phyloP scores from a whole-genome alignment of 2,329 filamentous ascomycete species.

The Trichoderma aggressivum region DNA sequence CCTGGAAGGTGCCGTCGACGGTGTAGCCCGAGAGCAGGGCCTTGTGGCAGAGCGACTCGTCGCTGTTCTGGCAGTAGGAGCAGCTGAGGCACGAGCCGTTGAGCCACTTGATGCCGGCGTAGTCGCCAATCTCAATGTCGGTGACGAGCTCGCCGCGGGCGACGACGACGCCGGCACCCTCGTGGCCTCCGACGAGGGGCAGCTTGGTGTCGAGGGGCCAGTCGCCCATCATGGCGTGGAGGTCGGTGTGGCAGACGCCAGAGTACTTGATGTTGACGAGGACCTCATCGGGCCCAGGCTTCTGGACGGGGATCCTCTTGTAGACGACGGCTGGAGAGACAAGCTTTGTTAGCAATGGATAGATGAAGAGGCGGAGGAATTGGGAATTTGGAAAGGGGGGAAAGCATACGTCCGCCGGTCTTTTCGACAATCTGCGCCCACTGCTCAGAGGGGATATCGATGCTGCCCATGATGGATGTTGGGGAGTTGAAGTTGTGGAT shows the following conservation, averaged over 20 bases:
- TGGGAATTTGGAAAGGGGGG: background rate
- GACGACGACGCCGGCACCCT: slow-evolving; percentile 79
- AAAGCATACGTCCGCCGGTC: slow-evolving; percentile 63
- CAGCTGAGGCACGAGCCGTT: slow-evolving; percentile 83
- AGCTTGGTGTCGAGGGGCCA: slow-evolving; percentile 83
- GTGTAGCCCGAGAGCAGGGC: slow-evolving; percentile 83
- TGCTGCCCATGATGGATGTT: slow-evolving; percentile 16
- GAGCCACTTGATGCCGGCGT: slow-evolving; percentile 90
- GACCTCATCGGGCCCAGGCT: slow-evolving; percentile 84
- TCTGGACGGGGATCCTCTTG: slow-evolving; percentile 77
- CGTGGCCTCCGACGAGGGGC: slow-evolving; percentile 78
- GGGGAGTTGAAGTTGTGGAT: background rate
- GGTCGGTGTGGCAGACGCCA: slow-evolving; percentile 87
- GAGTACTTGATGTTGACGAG: slow-evolving; percentile 89
- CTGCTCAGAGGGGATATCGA: slow-evolving; percentile 70
- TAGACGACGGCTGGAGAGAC: slow-evolving; percentile 55
- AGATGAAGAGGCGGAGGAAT: background rate
- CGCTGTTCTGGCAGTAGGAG: slow-evolving; percentile 74
- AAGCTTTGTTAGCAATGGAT: background rate
- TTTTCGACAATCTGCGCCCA: slow-evolving; percentile 90
- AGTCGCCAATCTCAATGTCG: slow-evolving; percentile 77
- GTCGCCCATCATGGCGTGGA: slow-evolving; percentile 77
- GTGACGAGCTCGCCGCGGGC: slow-evolving; percentile 71
- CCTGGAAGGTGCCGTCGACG: slow-evolving; percentile 89
- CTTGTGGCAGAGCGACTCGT: slow-evolving; percentile 79